Conservation (phyloP, 2,329 filamentous ascomycete species). For the Pseudogymnoascus sp. region DNA sequence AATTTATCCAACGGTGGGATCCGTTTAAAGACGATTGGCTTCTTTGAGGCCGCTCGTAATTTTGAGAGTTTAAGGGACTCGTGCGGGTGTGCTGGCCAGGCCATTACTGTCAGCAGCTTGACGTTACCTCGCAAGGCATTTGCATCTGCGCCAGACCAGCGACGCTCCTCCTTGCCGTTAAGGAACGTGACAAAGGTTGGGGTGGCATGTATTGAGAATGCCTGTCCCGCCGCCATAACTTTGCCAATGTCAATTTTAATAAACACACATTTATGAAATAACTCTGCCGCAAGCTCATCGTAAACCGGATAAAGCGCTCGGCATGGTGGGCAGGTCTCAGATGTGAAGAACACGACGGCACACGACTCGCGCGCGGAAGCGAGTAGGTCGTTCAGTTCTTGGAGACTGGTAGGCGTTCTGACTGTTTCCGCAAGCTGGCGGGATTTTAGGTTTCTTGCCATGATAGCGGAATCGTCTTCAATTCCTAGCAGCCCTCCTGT, state of each 20-base stretch:
- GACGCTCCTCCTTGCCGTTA: constrained; percentile 65
- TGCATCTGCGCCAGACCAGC: constrained; percentile 73
- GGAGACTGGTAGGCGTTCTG: constrained; percentile 50
- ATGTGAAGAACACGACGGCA: constrained; percentile 88
- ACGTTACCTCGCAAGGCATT: constrained; percentile 63
- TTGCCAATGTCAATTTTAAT: constrained; percentile 76
- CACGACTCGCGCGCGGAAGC: constrained; percentile 55
- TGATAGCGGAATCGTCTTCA: constrained; percentile 12
- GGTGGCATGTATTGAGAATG: constrained; percentile 66
- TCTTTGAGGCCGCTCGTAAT: constrained; percentile 55
- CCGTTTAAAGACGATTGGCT: constrained; percentile 64
- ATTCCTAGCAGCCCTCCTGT: constrained; percentile 26
- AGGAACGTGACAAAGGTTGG: constrained; percentile 87
- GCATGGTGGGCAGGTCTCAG: constrained; percentile 77
- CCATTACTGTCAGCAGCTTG: constrained; percentile 66
- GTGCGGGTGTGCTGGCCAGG: constrained; percentile 70
- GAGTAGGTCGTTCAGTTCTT: constrained; percentile 55
- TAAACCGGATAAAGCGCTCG: constrained; percentile 75
- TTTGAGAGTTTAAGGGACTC: constrained; percentile 62
- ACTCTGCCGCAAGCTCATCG: constrained; percentile 69
- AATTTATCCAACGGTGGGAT: constrained; percentile 78
- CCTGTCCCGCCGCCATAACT: constrained; percentile 55
- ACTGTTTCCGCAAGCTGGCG: constrained; percentile 41
- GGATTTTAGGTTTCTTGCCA: constrained; percentile 14
- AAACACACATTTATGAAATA: constrained; percentile 59